Conservation (phyloP, 495 filamentous ascomycete species). For the Penicillium angulare region DNA sequence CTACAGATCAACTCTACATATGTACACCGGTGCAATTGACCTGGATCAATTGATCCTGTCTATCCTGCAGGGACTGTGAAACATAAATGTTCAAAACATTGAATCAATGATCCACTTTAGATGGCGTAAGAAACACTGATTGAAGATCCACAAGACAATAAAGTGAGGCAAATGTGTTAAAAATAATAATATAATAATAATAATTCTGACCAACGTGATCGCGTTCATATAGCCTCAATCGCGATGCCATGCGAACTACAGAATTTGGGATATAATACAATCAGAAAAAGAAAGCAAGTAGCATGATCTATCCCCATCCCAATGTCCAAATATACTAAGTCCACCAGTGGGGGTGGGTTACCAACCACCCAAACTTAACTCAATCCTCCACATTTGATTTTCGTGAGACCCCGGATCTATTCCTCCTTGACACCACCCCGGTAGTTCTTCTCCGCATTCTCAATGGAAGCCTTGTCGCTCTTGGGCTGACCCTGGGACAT, state of each 20-base stretch:
- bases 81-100: no score
- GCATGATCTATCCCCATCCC: background rate
- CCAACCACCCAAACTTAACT: no score
- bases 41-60: no score
- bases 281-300: slow-evolving; percentile 1
- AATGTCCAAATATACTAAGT: background rate
- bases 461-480: slow-evolving; percentile 95
- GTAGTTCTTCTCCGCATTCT: slow-evolving; percentile 80
- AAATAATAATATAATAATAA: background rate
- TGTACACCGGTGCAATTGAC: no score
- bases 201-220: background rate
- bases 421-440: slow-evolving; percentile 89
- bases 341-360: no score
- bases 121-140: no score
- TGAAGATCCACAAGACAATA: no score
- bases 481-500: slow-evolving; percentile 75
- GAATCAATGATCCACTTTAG: no score
- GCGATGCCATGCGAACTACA: background rate
- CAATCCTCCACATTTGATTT: slow-evolving; percentile 1
- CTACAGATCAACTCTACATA: no score
- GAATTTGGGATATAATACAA: slow-evolving; percentile 11
- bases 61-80: no score
- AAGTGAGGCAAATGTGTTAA: no score
- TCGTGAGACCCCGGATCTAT: slow-evolving; percentile 48
- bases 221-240: no score